Evolutionary conservation across 202 grass and related monocot genomes (phyloP), one percentile per base, ranked within the genome.

Genomic region (Setaria viridis): DNA sequence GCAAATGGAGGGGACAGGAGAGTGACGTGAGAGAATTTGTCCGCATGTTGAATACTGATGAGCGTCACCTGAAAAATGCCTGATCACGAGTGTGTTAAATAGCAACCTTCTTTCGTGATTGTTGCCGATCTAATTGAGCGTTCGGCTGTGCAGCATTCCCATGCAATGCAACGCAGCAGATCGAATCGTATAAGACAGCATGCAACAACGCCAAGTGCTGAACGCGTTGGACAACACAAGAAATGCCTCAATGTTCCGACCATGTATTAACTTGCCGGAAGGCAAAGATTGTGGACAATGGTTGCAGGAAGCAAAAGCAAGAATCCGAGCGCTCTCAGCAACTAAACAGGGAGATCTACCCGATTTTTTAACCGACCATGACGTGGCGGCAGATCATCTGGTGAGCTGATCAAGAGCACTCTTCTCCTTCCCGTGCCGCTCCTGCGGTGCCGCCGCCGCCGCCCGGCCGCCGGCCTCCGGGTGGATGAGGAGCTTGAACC

Each of bases 401-500:
- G 29, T 42, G 0, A 62, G 53, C 51, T 34, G 30, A 34, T 85
- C 67, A 66, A 54, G 58, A 51, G 88, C 60, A 14, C 43, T 7
- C 1, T 60, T 39, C 2, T 62, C 41, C 6, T 76, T 76, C 14
- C 51, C 68, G 62, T 68, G 73, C 66, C 77, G 53, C 13, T 87
- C 77, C 50, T 77, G 41, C 33, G 54, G 10, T 16, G 76, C 34
- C 10, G 64, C 78, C 11, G 70, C 77, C 85, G 35, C 80, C 51
- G n/a, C 37, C 41, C 63, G 66, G 67, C 85, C 47, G 16, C 72
- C 78, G 74, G 49, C 78, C 57, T 58, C 80, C 48, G 84, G 68
- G 74, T 86, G 92, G 62, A 92, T 82, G 33, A 99, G 68, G 58
- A 99, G 76, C 87, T 93, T 99, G 70, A 99, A 92, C 85, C 97